phyloP scores from a whole-genome alignment of 768 basidiomycete genomes.

The Tricholoma matsutake region DNA sequence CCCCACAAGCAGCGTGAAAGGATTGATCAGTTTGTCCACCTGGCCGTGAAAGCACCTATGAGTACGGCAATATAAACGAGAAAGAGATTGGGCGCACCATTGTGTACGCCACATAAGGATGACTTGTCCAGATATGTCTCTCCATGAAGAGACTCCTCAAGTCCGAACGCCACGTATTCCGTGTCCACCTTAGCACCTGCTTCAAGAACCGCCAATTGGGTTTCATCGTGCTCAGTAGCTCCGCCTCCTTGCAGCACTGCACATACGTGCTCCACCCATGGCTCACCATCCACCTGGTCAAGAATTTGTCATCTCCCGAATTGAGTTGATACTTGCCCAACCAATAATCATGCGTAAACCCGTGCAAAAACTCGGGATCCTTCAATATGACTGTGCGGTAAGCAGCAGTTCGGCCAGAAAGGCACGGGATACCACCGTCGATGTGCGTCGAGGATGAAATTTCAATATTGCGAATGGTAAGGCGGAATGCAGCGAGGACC shows the following conservation, averaged over 20 bases:
- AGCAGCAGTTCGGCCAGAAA: conserved; percentile 90
- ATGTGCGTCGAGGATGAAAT: conserved; percentile 88
- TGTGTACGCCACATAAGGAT: conserved; percentile 91
- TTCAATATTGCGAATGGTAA: conserved; percentile 93
- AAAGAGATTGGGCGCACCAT: conserved; percentile 62
- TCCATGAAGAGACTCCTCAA: conserved; percentile 87
- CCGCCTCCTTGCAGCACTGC: conserved; percentile 80
- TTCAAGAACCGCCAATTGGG: conserved; percentile 95
- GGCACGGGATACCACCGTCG: conserved; percentile 88
- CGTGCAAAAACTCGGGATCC: conserved; percentile 89
- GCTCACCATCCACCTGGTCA: conserved; percentile 95
- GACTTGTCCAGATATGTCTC: conserved; percentile 79
- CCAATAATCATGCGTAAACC: conserved; percentile 95
- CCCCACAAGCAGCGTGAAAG: conserved; percentile 82
- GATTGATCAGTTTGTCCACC: conserved; percentile 86
- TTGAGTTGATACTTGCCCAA: conserved; percentile 92
- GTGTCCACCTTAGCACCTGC: conserved; percentile 90
- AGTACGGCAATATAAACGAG: conserved; percentile 33
- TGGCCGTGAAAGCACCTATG: conserved; percentile 21
- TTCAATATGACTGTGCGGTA: conserved; percentile 94
- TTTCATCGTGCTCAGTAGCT: conserved; percentile 91
- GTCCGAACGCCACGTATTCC: conserved; percentile 94
- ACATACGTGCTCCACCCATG: conserved; percentile 97
- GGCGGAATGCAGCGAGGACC: conserved; percentile 88
- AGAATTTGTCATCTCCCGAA: conserved; percentile 91